These are phyloP conservation scores for Xylona heveae DNA, from an alignment of 495 filamentous ascomycete species.

Conservation along the genomic window DNA sequence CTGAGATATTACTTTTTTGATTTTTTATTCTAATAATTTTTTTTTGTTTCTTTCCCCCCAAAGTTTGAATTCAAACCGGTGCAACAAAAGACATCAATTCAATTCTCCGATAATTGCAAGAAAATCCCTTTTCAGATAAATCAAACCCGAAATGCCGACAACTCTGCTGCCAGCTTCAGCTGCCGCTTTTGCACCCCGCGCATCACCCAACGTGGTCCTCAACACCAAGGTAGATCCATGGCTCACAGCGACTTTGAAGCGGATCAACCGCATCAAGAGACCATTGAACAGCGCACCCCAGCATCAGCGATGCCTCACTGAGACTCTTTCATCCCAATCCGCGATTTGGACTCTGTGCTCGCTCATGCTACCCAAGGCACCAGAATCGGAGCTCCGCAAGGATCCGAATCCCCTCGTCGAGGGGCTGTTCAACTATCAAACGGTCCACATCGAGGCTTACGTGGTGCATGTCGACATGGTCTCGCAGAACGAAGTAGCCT, in stretches of 20 bases:
- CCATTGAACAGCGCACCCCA: conserved; percentile 95
- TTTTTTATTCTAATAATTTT: no score
- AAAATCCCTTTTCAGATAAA: no score
- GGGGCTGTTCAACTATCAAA: conserved; percentile 81
- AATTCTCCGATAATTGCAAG: no score
- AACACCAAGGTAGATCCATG: conserved; percentile 90
- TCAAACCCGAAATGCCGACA: conserved; percentile 67
- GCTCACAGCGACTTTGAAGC: conserved; percentile 91
- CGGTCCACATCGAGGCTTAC: conserved; percentile 91
- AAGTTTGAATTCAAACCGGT: no score
- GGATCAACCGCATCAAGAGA: conserved; percentile 93
- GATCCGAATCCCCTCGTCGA: conserved; percentile 79
- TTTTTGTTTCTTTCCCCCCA: no score
- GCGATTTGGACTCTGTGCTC: conserved; percentile 95
- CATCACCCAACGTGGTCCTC: conserved; percentile 88
- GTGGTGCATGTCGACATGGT: conserved; percentile 99
- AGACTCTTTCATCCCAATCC: conserved; percentile 75
- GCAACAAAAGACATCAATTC: no score
- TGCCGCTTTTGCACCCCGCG: conserved; percentile 86
- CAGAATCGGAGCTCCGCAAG: conserved; percentile 67
- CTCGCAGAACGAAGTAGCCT: conserved; percentile 88
- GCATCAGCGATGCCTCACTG: conserved; percentile 89
- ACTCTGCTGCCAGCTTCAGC: conserved; percentile 87
- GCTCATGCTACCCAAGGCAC: conserved; percentile 80
- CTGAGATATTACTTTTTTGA: no score